Evolutionary conservation across 441 rosid genomes (phyloP), one percentile per base, ranked within the genome.

Genomic region (Oxalis stricta): DNA sequence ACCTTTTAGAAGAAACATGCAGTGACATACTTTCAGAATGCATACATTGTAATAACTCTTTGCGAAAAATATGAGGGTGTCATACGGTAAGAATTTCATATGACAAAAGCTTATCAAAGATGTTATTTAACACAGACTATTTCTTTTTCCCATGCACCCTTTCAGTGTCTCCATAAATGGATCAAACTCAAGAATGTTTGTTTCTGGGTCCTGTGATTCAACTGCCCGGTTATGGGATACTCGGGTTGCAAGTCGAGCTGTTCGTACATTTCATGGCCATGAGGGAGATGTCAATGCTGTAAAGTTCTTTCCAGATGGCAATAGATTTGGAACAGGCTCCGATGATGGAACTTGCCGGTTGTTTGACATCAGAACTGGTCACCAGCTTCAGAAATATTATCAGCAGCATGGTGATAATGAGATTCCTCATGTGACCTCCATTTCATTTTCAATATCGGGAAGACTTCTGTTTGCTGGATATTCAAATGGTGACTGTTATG

Each of bases 231-330:
- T 79, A 53, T 92, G 97, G 99, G 99, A 87, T 56, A 79, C 94
- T 47, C 99, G 94, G 21, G 92, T 72, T 68, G 95, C 99, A 45
- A 92, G 95, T 75, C 69, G 89, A 64, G 94, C 99, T 8, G 79
- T 73, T 44, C 77, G 66, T 19, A 82, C 85, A 2, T 87, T 84
- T 64, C 80, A 92, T 53, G 97, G 99, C 50, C 99, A 92, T 3
- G 79, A 84, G 55, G 92, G 83, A 70, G 99, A 87, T 66, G 94
- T 92, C 39, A 87, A 76, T 55, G 47, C 85, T 8, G 95, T 84
- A 56, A 92, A 73, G 69, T 92, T 87, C 77, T 87, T 92, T 64
- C 92, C 97, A n/a, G 99, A 92, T 68, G 97, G 97, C 48, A 44
- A 84, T 60, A 77, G 87, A 70, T 87, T 92, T 62, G 99, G 92